Base-by-base conservation (phyloP, 805 yeast species). In the Wickerhamiella shivajii region DNA sequence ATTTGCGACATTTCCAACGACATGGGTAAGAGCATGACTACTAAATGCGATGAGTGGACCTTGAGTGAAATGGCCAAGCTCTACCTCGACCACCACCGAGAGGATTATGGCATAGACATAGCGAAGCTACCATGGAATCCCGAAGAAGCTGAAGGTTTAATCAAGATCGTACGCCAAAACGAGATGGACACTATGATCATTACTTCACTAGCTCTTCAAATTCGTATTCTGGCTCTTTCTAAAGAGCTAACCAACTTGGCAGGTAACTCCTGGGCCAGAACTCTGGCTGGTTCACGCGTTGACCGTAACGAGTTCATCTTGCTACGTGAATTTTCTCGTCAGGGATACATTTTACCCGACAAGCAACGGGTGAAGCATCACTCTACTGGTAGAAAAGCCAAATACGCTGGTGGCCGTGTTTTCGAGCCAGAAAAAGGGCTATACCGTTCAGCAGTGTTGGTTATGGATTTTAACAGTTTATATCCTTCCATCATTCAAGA, bases 401-500 rank as follows among this genome's bases (percentile, higher is more conserved):
- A 79, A 50, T 83, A 61, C 52, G 80, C 78, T 52, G 95, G 95
- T 64, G 95, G 98, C 53, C 66, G 83, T 43, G 98, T 90, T 19
- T 81, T 90, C 55, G 98, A 90, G 43, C 98, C 98, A 1, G 95
- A 80, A 49, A 83, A 77, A 51, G 98, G 98, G 2, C 61, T 90
- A 25, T 94, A 87, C 52, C 83, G 81, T 51, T 77, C 81, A 44
- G 80, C 77, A 51, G 69, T 84, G 3, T 59, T 90, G 41, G 98
- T 90, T 15, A 85, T 90, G 97, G 98, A 90, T 60, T 90, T 90
- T 74, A 90, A 90, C 59, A 83, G 95, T 31, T 67, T 90, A 60
- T 90, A 90, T 52, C 98, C 98, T 7, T 80, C 94, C 41, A 87
- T 90, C 50, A 90, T 90, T 45, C 98, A 90, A 59, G 98, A 90